phyloP scores from a whole-genome alignment of 2,329 filamentous ascomycete species.

The Alternaria postmessia region DNA sequence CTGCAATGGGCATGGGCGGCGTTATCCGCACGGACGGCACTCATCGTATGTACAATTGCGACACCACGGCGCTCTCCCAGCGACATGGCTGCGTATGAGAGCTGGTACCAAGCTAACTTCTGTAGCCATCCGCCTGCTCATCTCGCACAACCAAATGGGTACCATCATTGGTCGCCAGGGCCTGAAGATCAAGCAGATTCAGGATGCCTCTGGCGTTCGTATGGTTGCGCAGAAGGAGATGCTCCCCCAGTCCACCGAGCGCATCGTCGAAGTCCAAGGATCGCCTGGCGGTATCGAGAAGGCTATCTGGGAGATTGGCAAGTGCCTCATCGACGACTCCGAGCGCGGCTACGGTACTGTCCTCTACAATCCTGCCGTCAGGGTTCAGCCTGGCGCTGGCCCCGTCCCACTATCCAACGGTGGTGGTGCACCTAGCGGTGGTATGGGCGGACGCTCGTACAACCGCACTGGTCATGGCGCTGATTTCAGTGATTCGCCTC shows the following conservation, averaged over 20 bases:
- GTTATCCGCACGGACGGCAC: constrained; percentile 83
- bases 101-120: constrained; percentile 26
- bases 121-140: constrained; percentile 92
- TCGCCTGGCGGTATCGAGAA: constrained; percentile 94
- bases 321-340: constrained; percentile 97
- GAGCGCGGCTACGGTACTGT: constrained; percentile 96
- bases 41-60: constrained; percentile 74
- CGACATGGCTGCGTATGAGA: background rate
- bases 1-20: constrained; percentile 95
- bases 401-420: constrained; percentile 61
- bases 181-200: constrained; percentile 99
- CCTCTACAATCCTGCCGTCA: constrained; percentile 94
- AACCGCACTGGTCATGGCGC: constrained; percentile 94
- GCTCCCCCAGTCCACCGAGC: constrained; percentile 97
- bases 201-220: constrained; percentile 93
- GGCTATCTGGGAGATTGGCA: constrained; percentile 98
- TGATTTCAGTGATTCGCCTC: constrained; percentile 88
- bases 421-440: constrained; percentile 61
- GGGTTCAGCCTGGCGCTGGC: constrained; percentile 73
- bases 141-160: constrained; percentile 99
- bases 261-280: constrained; percentile 95
- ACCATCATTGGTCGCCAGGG: constrained; percentile 98
- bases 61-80: background rate
- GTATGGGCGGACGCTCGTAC: constrained; percentile 70
- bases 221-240: constrained; percentile 99